Conservation (phyloP, 805 yeast species). For the Yarrowia sp. region DNA sequence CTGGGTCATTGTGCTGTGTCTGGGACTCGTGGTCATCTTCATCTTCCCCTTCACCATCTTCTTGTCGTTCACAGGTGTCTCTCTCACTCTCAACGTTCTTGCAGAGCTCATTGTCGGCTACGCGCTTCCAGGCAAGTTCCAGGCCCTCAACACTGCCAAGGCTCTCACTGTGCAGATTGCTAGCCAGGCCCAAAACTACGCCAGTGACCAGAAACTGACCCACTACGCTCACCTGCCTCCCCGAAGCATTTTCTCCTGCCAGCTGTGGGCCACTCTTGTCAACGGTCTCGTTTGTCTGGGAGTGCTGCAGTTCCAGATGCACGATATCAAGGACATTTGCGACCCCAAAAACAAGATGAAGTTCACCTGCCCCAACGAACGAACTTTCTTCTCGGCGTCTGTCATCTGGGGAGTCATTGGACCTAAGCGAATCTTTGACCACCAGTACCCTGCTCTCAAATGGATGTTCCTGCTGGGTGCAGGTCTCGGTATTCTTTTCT, state of each 20-base stretch:
- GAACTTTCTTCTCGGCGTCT: slow-evolving; percentile 60
- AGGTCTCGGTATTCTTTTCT: slow-evolving; percentile 43
- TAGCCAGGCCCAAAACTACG: slow-evolving; percentile 63
- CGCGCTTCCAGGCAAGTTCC: slow-evolving; percentile 67
- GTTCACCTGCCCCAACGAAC: slow-evolving; percentile 51
- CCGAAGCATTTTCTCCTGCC: slow-evolving; percentile 56
- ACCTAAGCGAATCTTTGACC: slow-evolving; percentile 56
- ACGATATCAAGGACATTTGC: slow-evolving; percentile 47
- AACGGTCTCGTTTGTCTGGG: slow-evolving; percentile 47
- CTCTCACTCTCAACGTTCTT: slow-evolving; percentile 63
- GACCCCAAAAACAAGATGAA: not conserved
- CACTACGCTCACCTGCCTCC: slow-evolving; percentile 69
- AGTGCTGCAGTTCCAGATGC: slow-evolving; percentile 48
- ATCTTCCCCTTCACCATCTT: slow-evolving; percentile 64
- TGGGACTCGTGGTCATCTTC: slow-evolving; percentile 59
- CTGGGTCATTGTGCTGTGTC: slow-evolving; percentile 65
- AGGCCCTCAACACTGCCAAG: slow-evolving; percentile 67
- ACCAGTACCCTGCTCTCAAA: slow-evolving; percentile 42
- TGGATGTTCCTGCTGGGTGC: slow-evolving; percentile 43
- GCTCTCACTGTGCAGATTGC: slow-evolving; percentile 67
- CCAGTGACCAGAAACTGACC: slow-evolving; percentile 64
- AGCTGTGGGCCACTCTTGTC: slow-evolving; percentile 54
- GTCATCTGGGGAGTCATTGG: slow-evolving; percentile 56
- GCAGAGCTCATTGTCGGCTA: slow-evolving; percentile 71
- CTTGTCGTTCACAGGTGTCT: slow-evolving; percentile 62